Conservation (phyloP, 305 asterid genomes). For the Solanum hybrid region DNA sequence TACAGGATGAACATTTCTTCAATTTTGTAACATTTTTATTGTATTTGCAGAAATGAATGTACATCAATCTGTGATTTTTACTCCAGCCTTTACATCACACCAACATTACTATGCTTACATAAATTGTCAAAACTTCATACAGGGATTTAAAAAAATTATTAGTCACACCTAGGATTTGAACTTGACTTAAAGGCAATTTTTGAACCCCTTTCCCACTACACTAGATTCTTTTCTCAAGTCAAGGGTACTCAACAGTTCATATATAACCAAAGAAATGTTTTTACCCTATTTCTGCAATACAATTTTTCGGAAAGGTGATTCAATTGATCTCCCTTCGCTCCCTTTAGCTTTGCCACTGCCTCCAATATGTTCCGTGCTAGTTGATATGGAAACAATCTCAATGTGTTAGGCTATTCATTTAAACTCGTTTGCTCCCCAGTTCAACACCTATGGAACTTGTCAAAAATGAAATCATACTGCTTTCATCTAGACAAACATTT, state of each 20-base stretch:
- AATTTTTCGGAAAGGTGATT: neutral
- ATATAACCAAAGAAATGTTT: neutral
- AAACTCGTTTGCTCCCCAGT: neutral
- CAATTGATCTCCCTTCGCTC: neutral
- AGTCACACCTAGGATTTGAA: neutral
- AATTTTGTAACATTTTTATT: neutral
- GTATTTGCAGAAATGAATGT: neutral
- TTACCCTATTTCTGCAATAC: neutral
- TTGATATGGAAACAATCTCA: neutral
- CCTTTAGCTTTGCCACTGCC: neutral
- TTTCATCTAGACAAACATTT: neutral
- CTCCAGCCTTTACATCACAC: neutral
- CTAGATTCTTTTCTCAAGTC: neutral
- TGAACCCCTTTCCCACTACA: neutral
- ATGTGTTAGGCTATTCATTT: neutral
- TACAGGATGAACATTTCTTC: neutral
- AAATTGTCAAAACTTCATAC: neutral
- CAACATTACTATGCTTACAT: neutral
- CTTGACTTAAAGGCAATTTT: neutral
- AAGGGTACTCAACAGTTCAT: neutral
- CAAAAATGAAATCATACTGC: neutral
- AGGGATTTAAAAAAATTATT: neutral
- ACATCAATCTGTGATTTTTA: neutral
- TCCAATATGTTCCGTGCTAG: neutral
- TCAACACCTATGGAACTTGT: neutral